A percentile compares a stretch with the other conserved stretches of the same genome.
These are phyloP conservation scores for Vitis cinerea DNA, from an alignment of 164 flowering plant genomes.

Conservation along the genomic window DNA sequence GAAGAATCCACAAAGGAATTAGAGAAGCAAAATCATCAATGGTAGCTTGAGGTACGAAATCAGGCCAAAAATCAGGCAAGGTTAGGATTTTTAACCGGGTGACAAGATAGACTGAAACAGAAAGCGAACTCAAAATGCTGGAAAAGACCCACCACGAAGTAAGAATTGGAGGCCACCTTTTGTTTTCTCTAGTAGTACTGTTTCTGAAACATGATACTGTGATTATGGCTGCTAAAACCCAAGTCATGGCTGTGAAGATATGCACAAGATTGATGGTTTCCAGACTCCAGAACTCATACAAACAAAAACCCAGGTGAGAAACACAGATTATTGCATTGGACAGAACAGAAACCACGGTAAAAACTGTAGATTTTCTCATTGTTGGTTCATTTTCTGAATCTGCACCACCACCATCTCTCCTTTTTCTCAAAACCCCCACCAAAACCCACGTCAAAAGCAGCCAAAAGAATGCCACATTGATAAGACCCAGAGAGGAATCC, in stretches of 20 bases:
- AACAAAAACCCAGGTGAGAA: constrained; percentile 38
- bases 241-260: constrained; percentile 30
- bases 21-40: constrained; percentile 39
- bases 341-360: constrained; percentile 20
- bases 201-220: constrained; percentile 25
- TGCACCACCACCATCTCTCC: constrained; percentile 18
- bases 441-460: constrained; percentile 46
- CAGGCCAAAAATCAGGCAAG: constrained; percentile 24
- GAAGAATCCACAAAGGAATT: constrained; percentile 39
- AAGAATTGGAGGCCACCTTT: constrained; percentile 57
- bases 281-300: constrained; percentile 32
- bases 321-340: constrained; percentile 34
- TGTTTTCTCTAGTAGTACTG: constrained; percentile 18
- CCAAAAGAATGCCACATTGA: constrained; percentile 27
- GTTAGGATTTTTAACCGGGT: constrained; percentile 17
- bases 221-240: constrained; percentile 41
- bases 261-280: constrained; percentile 17
- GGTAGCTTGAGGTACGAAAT: constrained; percentile 25
- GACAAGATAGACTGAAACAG: constrained; percentile 25
- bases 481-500: constrained; percentile 28
- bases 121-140: constrained; percentile 21
- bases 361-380: constrained; percentile 10
- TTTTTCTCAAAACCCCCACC: constrained; percentile 27
- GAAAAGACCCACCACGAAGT: constrained; percentile 59
- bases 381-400: constrained; percentile 2